Evolutionary conservation across 129 eudicot species (phyloP).

Genomic region (Sambucus nigra): DNA sequence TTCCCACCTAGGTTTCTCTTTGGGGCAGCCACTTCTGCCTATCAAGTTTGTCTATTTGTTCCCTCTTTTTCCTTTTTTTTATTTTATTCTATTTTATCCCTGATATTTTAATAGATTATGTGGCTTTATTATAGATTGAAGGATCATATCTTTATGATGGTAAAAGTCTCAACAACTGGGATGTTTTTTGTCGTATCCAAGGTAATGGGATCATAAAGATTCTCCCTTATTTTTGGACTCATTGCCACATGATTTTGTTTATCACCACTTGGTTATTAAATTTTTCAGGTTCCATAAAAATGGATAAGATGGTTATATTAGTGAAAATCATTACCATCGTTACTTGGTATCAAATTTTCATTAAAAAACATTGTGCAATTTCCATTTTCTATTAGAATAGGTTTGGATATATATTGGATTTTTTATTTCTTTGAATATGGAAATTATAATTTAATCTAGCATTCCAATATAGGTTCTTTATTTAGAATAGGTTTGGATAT

Average conservation of each 20-base stretch:
- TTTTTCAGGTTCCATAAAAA: constrained; percentile 36
- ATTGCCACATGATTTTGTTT: no score
- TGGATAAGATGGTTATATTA: constrained; percentile 58
- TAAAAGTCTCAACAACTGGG: constrained; percentile 68
- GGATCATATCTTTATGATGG: constrained; percentile 87
- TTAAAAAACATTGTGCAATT: no score
- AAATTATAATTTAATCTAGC: no score
- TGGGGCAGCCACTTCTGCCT: constrained; percentile 86
- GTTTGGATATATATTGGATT: no score
- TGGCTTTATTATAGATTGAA: constrained; percentile 67
- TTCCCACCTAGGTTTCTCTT: constrained; percentile 69
- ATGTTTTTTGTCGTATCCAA: constrained; percentile 32
- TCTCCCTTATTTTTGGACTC: no score
- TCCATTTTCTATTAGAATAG: no score
- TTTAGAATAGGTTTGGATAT: no score
- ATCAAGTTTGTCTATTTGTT: constrained; percentile 54
- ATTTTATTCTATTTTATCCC: neutral
- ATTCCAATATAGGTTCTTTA: no score
- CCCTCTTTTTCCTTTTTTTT: neutral
- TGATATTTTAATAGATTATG: no score
- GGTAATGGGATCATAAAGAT: constrained; percentile 13
- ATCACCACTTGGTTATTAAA: no score
- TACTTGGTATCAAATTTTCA: constrained; percentile 38
- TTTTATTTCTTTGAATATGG: no score
- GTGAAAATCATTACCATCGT: constrained; percentile 74